phyloP scores from a whole-genome alignment of 495 filamentous ascomycete genomes.

The Lasiosphaeria hispida region DNA sequence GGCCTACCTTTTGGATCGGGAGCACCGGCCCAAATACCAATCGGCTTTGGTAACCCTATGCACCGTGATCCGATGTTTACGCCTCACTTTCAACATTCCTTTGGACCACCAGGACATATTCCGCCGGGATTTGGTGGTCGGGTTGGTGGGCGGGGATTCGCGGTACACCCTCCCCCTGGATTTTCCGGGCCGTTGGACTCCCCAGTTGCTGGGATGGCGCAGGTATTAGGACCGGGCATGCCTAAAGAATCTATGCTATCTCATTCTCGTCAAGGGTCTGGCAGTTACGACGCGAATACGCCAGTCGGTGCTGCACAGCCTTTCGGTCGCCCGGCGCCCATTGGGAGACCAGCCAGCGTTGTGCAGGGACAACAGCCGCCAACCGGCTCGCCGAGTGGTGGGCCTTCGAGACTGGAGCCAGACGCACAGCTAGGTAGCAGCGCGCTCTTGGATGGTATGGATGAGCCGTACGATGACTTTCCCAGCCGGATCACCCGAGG shows the following conservation, averaged over 20 bases:
- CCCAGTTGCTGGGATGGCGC: slow-evolving; percentile 36
- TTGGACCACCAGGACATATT: slow-evolving; percentile 51
- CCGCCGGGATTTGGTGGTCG: slow-evolving; percentile 58
- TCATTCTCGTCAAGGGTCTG: slow-evolving; percentile 49
- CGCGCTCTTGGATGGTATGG: slow-evolving; percentile 84
- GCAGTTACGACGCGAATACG: slow-evolving; percentile 39
- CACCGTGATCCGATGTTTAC: slow-evolving; percentile 35
- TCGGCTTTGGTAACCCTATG: slow-evolving; percentile 40
- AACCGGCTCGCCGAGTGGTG: slow-evolving; percentile 44
- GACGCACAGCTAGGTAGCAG: slow-evolving; percentile 92
- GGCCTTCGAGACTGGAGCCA: slow-evolving; percentile 47
- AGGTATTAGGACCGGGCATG: slow-evolving; percentile 26
- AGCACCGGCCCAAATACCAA: slow-evolving; percentile 29
- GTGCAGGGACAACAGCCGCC: slow-evolving; percentile 40
- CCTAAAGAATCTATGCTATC: slow-evolving; percentile 34
- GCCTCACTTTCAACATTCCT: slow-evolving; percentile 23
- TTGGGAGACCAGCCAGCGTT: slow-evolving; percentile 81
- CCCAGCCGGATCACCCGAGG: slow-evolving; percentile 6
- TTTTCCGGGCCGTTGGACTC: slow-evolving; percentile 50
- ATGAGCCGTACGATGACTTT: slow-evolving; percentile 38
- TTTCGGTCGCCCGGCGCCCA: slow-evolving; percentile 78
- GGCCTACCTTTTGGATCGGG: slow-evolving; percentile 37
- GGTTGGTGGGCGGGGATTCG: slow-evolving; percentile 62
- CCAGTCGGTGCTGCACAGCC: slow-evolving; percentile 52
- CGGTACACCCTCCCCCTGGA: slow-evolving; percentile 57